These are phyloP conservation scores for Fraxinus greggii DNA, from an alignment of 305 asterid genomes.

Conservation along the genomic window DNA sequence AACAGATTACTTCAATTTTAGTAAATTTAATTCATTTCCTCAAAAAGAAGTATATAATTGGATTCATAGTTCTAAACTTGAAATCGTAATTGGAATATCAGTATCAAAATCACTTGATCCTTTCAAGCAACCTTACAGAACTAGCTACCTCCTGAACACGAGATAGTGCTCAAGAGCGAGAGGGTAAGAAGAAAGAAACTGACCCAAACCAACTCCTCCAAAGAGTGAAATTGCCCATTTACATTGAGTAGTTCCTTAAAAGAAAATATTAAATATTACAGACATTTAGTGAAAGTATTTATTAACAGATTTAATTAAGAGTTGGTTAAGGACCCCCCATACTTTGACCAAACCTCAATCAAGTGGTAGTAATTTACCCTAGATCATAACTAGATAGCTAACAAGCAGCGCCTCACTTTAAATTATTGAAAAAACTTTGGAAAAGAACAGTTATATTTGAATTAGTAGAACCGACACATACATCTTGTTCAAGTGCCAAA, in stretches of 20 bases:
- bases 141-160: neutral
- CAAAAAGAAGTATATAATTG: neutral
- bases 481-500: conserved; percentile 98
- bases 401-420: conserved; percentile 15
- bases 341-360: conserved; percentile 13
- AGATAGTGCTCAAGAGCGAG: neutral
- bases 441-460: neutral
- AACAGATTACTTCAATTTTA: neutral
- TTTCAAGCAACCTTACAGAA: neutral
- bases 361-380: conserved; percentile 14
- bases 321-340: neutral
- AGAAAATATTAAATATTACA: neutral
- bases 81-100: neutral
- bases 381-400: neutral
- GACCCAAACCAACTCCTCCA: neutral
- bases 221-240: neutral
- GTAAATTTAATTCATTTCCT: neutral
- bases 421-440: neutral
- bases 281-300: neutral
- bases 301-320: neutral
- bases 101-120: neutral
- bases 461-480: conserved; percentile 30
- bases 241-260: neutral
- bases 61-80: neutral
- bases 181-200: neutral